Evolutionary conservation across 371 early-diverging fungal genomes (phyloP).

Genomic region (Conidiobolus incongruus): DNA sequence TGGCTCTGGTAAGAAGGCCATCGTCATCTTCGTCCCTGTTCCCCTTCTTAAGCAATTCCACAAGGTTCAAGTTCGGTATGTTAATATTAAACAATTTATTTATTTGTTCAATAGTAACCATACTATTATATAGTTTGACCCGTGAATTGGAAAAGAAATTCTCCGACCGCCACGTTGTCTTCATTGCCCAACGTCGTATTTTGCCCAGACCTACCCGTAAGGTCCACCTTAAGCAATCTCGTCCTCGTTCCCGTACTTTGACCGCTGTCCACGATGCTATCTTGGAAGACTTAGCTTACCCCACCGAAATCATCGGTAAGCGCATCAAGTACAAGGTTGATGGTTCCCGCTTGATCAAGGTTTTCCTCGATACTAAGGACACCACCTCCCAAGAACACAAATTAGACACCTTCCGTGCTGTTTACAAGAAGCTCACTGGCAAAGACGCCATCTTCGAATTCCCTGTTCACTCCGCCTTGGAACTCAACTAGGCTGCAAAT

Average conservation of each 20-base stretch:
- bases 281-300: conserved; percentile 91
- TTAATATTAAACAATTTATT: no score
- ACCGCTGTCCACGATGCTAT: conserved; percentile 89
- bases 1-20: conserved; percentile 85
- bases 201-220: conserved; percentile 74
- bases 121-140: conserved; percentile 27
- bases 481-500: conserved; percentile 3
- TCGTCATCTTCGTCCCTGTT: conserved; percentile 91
- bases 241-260: conserved; percentile 90
- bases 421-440: conserved; percentile 88
- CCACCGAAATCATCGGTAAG: conserved; percentile 95
- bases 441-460: conserved; percentile 96
- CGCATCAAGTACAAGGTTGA: conserved; percentile 87
- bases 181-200: conserved; percentile 91
- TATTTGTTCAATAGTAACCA: not conserved
- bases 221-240: conserved; percentile 67
- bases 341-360: conserved; percentile 83
- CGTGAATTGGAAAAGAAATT: conserved; percentile 99
- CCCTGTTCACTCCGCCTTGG: conserved; percentile 23
- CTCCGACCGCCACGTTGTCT: conserved; percentile 91
- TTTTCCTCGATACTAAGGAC: conserved; percentile 91
- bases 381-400: conserved; percentile 90
- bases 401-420: conserved; percentile 87
- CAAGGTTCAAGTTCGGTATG: conserved; percentile 73
- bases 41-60: conserved; percentile 78